These are phyloP conservation scores for Cardamine resedifolia DNA, from an alignment of 345 rosid species.

Conservation along the genomic window DNA sequence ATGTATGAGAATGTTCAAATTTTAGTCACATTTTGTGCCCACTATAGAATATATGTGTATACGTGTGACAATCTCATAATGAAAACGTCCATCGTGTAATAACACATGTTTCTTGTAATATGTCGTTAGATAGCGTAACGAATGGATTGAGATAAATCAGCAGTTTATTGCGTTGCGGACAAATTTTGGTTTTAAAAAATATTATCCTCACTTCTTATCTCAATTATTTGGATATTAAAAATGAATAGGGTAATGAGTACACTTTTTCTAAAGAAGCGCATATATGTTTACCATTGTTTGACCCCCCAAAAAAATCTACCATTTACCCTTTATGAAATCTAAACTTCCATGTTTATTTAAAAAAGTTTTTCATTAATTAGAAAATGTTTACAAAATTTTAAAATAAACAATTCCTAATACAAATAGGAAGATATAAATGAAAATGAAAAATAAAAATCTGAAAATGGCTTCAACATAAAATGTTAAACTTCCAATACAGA, in stretches of 20 bases:
- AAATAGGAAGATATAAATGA: too few relatives aligned
- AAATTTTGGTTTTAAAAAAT: not conserved
- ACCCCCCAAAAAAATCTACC: too few relatives aligned
- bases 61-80: not conserved
- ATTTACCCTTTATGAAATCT: not conserved
- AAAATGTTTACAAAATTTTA: too few relatives aligned
- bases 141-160: not conserved
- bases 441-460: too few relatives aligned
- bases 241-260: not conserved
- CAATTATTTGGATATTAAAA: not conserved
- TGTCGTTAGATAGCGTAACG: constrained; percentile 22
- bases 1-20: not conserved
- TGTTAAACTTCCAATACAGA: too few relatives aligned
- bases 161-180: not conserved
- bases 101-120: constrained; percentile 3
- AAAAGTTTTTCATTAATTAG: too few relatives aligned
- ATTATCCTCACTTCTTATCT: not conserved
- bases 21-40: not conserved
- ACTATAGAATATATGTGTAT: not conserved
- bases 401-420: too few relatives aligned
- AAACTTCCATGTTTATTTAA: too few relatives aligned
- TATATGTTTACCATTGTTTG: too few relatives aligned
- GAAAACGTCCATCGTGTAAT: constrained; percentile 12
- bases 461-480: too few relatives aligned
- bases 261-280: not conserved